A percentile compares a stretch with the other conserved stretches of the same genome.
Conservation (phyloP, 73 alveolate species). For the Paramecium tetraurelia region DNA sequence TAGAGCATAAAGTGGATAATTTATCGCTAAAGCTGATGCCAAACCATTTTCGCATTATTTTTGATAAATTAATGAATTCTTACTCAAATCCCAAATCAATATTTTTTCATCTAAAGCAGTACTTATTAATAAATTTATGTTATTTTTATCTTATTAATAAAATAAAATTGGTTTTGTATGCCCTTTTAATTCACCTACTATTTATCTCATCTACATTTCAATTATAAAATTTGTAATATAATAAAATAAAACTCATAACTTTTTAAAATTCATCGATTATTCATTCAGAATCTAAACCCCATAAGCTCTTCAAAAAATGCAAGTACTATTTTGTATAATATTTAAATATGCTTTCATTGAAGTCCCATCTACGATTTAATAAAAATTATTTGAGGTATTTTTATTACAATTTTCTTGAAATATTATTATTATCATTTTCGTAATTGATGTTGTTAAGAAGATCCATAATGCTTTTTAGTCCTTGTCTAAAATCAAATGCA, state of each 20-base stretch:
- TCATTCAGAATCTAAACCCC: too few relatives aligned
- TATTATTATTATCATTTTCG: background rate
- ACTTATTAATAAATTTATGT: background rate
- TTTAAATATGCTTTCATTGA: background rate
- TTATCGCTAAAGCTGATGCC: background rate
- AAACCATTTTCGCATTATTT: background rate
- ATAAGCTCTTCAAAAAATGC: background rate
- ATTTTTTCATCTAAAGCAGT: background rate
- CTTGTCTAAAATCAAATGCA: background rate
- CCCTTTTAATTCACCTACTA: background rate
- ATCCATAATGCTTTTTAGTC: background rate
- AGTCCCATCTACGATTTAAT: background rate
- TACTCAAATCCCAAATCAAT: background rate
- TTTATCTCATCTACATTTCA: background rate
- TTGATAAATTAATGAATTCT: background rate
- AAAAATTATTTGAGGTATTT: constrained; percentile 3
- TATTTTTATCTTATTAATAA: background rate
- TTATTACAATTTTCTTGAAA: background rate
- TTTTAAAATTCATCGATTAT: background rate
- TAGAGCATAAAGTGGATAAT: background rate
- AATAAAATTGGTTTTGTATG: background rate
- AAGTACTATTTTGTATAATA: too few relatives aligned
- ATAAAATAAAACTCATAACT: background rate
- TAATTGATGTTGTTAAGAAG: background rate
- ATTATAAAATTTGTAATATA: too few relatives aligned